Evolutionary conservation across 169 alveolate species (phyloP).

Genomic region (Fabrea salina): DNA sequence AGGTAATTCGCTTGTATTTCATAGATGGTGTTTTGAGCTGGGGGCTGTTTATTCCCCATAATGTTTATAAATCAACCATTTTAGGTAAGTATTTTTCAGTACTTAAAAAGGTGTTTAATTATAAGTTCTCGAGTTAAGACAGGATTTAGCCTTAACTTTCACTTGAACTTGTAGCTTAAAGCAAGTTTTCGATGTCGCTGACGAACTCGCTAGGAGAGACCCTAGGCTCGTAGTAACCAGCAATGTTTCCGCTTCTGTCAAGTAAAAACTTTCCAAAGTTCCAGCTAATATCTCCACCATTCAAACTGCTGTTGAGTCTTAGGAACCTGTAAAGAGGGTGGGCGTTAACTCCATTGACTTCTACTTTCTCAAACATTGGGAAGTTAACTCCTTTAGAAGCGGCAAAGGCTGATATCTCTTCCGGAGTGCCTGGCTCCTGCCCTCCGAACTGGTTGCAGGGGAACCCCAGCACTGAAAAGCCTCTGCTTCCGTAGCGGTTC

Average conservation of each 20-base stretch:
- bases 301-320: constrained; percentile 44
- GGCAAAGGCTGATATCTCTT: constrained; percentile 45
- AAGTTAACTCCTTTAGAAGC: constrained; percentile 38
- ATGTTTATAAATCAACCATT: too few species aligned
- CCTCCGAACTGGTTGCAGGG: constrained; percentile 53
- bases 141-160: too few species aligned
- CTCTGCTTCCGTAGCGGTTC: constrained; percentile 40
- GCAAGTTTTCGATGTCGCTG: neutral
- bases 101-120: too few species aligned
- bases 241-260: constrained; percentile 33
- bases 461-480: constrained; percentile 61
- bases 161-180: too few species aligned
- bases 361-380: constrained; percentile 43
- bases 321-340: constrained; percentile 57
- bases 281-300: constrained; percentile 55
- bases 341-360: constrained; percentile 43
- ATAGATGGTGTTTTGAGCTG: neutral
- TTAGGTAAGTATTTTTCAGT: too few species aligned
- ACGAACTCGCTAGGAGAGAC: neutral
- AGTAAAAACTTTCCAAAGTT: constrained; percentile 65
- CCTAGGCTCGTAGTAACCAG: constrained; percentile 33
- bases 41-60: constrained; percentile 5
- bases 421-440: constrained; percentile 57
- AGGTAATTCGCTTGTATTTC: constrained; percentile 10
- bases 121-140: too few species aligned